Conservation (phyloP, 2,329 filamentous ascomycete genomes). For the Neobulgaria alba region DNA sequence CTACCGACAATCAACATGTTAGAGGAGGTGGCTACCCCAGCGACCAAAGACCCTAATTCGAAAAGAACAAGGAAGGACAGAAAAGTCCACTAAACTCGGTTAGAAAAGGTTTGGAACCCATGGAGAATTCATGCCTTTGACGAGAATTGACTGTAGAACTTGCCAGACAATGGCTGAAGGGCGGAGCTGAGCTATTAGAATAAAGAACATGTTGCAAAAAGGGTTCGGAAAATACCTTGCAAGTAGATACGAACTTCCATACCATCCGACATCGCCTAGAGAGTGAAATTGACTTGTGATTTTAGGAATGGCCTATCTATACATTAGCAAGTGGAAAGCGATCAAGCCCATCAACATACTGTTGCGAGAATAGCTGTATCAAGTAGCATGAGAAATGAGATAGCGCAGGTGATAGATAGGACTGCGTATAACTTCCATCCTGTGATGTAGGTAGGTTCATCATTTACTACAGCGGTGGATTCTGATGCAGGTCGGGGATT, state of each 20-base stretch:
- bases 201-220: too few species aligned
- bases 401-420: slow-evolving; percentile 32
- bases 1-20: slow-evolving; percentile 1
- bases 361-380: background rate
- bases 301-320: slow-evolving; percentile 1
- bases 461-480: background rate
- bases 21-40: background rate
- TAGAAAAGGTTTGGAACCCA: background rate
- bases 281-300: slow-evolving; percentile 5
- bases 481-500: background rate
- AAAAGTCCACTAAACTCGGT: slow-evolving; percentile 20
- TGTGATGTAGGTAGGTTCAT: slow-evolving; percentile 17
- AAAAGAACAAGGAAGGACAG: background rate
- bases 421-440: slow-evolving; percentile 18
- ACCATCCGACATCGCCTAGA: background rate
- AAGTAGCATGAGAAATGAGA: slow-evolving; percentile 40
- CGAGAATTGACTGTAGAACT: slow-evolving; percentile 38
- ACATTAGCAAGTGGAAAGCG: too few species aligned
- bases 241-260: background rate
- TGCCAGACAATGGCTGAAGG: slow-evolving; percentile 43
- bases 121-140: slow-evolving; percentile 22
- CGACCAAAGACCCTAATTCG: background rate
- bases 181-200: slow-evolving; percentile 34
- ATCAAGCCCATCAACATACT: too few species aligned
- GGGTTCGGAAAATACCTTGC: too few species aligned